Percentiles rank a stretch among this genome's conserved stretches.
Evolutionary conservation across 202 grass and related monocot species (phyloP).

Genomic region (Panicum virgatum): DNA sequence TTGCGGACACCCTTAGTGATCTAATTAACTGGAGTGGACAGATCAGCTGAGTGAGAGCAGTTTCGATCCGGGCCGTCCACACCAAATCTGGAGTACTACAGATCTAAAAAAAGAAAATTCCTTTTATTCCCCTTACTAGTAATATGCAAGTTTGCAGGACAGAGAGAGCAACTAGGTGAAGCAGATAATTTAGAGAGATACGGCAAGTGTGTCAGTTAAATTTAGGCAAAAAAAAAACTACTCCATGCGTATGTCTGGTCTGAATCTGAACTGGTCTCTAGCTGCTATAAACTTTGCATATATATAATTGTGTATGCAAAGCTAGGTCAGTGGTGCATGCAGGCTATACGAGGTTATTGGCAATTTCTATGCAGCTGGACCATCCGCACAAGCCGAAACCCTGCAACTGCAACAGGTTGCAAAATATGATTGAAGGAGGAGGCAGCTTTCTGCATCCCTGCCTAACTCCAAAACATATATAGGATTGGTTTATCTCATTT

Average conservation of each 20-base stretch:
- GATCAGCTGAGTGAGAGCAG: background rate
- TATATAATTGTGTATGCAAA: background rate
- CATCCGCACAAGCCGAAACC: slow-evolving; percentile 20
- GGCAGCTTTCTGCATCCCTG: background rate
- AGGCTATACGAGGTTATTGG: background rate
- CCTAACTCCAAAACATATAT: slow-evolving; percentile 2
- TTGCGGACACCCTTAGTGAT: too few species aligned
- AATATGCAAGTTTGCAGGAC: background rate
- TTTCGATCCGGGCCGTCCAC: background rate
- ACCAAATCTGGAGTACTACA: background rate
- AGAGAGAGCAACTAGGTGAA: background rate
- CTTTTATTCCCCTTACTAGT: too few species aligned
- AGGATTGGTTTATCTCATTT: background rate
- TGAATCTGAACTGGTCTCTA: background rate
- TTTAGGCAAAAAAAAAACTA: background rate
- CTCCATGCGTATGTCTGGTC: background rate
- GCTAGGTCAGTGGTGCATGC: background rate
- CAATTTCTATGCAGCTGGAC: slow-evolving; percentile 22
- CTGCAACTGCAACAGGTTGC: slow-evolving; percentile 7
- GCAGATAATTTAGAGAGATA: background rate
- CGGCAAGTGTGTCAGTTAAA: background rate
- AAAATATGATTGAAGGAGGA: background rate
- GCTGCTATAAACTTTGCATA: too few species aligned
- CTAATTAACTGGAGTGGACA: background rate
- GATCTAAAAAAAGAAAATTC: background rate